Conservation (phyloP, 2,329 filamentous ascomycete genomes). For the Diaporthe velutina region DNA sequence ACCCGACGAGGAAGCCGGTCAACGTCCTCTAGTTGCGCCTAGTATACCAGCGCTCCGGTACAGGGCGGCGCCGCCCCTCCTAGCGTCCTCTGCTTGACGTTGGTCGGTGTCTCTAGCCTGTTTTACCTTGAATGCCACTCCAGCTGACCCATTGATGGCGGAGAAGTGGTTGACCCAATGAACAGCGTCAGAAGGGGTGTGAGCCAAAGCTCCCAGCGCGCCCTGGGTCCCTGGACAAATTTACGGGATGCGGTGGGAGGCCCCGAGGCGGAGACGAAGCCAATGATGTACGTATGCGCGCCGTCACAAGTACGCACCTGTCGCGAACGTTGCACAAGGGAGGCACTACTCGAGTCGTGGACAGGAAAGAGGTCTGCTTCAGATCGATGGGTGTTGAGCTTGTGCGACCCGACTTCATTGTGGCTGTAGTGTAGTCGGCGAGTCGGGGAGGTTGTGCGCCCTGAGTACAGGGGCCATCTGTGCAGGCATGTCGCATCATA, state of each 20-base stretch:
- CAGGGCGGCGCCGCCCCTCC: conserved; percentile 30
- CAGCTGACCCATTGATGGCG: conserved; percentile 27
- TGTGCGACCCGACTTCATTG: conserved; percentile 32
- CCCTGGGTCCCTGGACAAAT: conserved; percentile 5
- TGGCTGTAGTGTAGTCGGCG: conserved; percentile 39
- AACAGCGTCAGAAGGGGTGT: conserved; percentile 3
- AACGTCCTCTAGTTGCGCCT: conserved; percentile 32
- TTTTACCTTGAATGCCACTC: conserved; percentile 15
- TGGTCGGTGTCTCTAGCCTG: conserved; percentile 26
- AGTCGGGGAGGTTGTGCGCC: conserved; percentile 36
- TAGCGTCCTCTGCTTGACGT: conserved; percentile 17
- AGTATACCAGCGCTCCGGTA: conserved; percentile 38
- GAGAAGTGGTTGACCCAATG: conserved; percentile 14
- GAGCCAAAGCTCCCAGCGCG: conserved; percentile 9
- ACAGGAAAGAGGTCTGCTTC: not conserved
- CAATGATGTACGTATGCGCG: not conserved
- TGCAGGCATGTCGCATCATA: conserved; percentile 21
- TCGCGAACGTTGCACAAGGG: conserved; percentile 29
- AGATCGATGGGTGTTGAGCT: conserved; percentile 19
- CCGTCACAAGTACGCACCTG: conserved; percentile 20
- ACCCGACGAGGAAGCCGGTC: conserved; percentile 34
- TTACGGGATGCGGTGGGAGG: conserved; percentile 8
- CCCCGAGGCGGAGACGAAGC: not conserved
- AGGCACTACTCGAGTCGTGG: conserved; percentile 27
- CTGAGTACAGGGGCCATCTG: conserved; percentile 14